phyloP scores from a whole-genome alignment of 495 filamentous ascomycete species.

The Achaetomiella virescens region DNA sequence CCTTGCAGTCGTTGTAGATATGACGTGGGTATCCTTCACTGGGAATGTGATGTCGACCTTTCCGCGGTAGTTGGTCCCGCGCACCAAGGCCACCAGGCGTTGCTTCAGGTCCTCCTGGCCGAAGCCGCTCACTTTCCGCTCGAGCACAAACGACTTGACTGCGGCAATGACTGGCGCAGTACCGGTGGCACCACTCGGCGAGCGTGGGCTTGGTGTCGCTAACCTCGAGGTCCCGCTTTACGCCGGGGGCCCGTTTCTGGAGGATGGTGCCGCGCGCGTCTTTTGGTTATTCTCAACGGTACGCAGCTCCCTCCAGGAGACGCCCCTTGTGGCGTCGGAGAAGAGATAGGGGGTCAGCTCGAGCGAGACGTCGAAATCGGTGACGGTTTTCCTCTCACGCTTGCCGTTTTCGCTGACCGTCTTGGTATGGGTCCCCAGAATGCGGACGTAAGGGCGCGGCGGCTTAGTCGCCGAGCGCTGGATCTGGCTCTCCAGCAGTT shows the following conservation, averaged over 20 bases:
- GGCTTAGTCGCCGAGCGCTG: constrained; percentile 35
- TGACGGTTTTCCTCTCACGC: constrained; percentile 36
- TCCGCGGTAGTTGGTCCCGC: constrained; percentile 56
- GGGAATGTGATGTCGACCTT: constrained; percentile 47
- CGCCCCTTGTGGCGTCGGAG: constrained; percentile 27
- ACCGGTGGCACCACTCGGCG: constrained; percentile 52
- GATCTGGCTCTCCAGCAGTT: constrained; percentile 39
- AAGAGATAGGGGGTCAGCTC: constrained; percentile 47
- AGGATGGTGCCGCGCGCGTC: constrained; percentile 38
- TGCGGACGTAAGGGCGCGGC: constrained; percentile 40
- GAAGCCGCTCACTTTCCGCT: constrained; percentile 46
- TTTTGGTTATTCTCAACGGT: constrained; percentile 38
- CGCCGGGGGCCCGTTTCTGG: constrained; percentile 35
- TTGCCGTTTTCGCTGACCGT: constrained; percentile 40
- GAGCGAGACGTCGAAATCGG: constrained; percentile 48
- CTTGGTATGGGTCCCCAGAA: constrained; percentile 47
- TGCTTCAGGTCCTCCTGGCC: constrained; percentile 40
- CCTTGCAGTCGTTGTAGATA: constrained; percentile 50
- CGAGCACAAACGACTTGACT: constrained; percentile 48
- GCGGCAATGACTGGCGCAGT: constrained; percentile 41
- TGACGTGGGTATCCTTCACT: constrained; percentile 38
- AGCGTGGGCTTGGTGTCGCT: constrained; percentile 37
- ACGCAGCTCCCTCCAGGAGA: constrained; percentile 27
- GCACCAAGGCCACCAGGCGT: constrained; percentile 43
- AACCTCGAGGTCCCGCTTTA: constrained; percentile 34